Conservation (phyloP, 2,329 filamentous ascomycete species). For the Penicillium decumbens region DNA sequence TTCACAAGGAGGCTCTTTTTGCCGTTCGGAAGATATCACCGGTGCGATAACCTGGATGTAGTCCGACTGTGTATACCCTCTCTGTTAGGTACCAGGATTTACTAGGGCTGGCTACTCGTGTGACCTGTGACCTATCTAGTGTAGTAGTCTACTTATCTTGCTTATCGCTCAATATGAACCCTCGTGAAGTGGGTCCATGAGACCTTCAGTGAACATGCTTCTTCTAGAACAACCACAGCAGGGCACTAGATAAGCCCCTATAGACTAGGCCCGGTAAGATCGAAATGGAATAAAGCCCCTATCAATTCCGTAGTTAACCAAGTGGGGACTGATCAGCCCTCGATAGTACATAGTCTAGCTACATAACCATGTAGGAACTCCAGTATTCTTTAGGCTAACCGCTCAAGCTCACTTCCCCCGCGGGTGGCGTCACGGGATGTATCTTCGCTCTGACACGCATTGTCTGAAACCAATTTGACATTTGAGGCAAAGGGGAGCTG, state of each 20-base stretch:
- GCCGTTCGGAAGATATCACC: background rate
- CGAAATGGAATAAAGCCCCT: background rate
- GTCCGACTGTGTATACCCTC: background rate
- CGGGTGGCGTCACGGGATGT: too few species aligned
- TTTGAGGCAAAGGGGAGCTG: too few species aligned
- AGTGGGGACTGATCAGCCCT: background rate
- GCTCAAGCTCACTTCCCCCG: too few species aligned
- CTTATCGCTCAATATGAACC: background rate
- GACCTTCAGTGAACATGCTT: background rate
- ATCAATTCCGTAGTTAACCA: background rate
- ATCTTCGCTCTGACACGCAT: too few species aligned
- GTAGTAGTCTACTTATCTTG: background rate
- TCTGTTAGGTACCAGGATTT: too few species aligned
- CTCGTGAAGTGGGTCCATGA: background rate
- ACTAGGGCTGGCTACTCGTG: too few species aligned
- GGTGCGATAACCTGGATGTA: background rate
- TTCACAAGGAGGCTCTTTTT: background rate
- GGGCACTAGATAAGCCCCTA: background rate
- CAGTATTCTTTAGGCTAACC: too few species aligned
- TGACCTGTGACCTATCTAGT: too few species aligned
- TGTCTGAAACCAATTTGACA: too few species aligned
- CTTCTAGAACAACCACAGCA: background rate
- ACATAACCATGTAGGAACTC: too few species aligned
- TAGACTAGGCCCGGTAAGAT: background rate
- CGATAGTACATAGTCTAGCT: background rate